Conservation (phyloP, 352 stramenopile genomes). For the Phytophthora quininea region DNA sequence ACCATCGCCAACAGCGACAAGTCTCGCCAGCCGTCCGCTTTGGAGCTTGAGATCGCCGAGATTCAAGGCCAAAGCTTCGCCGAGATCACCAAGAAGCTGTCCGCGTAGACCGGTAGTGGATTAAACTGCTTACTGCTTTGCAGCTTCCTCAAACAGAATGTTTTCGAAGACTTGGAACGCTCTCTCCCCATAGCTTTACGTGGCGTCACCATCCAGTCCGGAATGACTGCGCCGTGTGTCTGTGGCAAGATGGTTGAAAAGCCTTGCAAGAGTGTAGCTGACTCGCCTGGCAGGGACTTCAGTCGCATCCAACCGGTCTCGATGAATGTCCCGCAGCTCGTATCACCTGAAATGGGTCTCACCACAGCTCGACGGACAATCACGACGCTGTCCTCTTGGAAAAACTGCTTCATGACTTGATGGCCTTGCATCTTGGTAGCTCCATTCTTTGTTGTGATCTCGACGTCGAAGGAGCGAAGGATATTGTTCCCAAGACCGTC, state of each 20-base stretch:
- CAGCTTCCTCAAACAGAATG: slow-evolving; percentile 25
- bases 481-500: background rate
- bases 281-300: background rate
- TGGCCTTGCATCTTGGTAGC: background rate
- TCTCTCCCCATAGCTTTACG: background rate
- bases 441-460: background rate
- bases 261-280: background rate
- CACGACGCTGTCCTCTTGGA: slow-evolving; percentile 4
- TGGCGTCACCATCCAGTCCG: background rate
- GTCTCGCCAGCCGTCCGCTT: slow-evolving; percentile 66
- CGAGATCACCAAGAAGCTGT: slow-evolving; percentile 74
- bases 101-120: slow-evolving; percentile 13
- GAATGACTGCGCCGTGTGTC: background rate
- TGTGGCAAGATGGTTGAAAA: background rate
- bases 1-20: slow-evolving; percentile 79
- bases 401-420: background rate
- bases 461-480: background rate
- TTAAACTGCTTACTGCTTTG: slow-evolving; percentile 3
- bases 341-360: background rate
- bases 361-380: background rate
- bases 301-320: background rate
- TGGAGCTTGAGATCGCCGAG: slow-evolving; percentile 74
- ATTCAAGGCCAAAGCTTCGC: slow-evolving; percentile 84
- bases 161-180: slow-evolving; percentile 19
- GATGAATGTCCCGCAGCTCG: background rate